Base-by-base conservation (phyloP, 2,329 filamentous ascomycete species). In the Sporothrix variecibatus region DNA sequence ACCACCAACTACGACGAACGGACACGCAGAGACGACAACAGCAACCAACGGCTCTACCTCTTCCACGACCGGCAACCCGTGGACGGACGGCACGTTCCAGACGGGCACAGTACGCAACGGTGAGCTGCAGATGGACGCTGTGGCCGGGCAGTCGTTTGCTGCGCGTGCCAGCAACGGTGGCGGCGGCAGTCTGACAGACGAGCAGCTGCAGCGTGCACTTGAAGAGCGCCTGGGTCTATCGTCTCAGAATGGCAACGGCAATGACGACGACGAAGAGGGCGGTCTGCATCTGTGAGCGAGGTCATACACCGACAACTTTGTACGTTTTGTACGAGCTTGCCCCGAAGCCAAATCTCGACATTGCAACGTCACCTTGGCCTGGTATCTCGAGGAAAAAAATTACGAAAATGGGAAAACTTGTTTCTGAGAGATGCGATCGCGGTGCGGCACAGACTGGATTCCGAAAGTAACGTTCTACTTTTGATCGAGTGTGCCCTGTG, bases 11-110 rank as follows among this genome's bases (percentile, higher is more conserved):
- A 49, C 26, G 15, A 6, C 75, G 26, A 67, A 67, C 38, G 58
- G 31, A 7, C 31, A 60, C 17, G 6, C 28, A n/a, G 28, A 23
- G 8, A 23, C 49, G 8, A 72, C 51, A 40, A 23, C 49, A 26
- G 64, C 56, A 15, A 43, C 51, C 12, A 69, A 56, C 60, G 60
- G 71, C 71, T 7, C 60, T 2, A 12, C 60, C 20, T 23, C 60
- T 6, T 40, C 60, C 38, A 46, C 62, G 4, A 15, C 62, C 12
- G 15, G 68, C 69, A 81, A 84, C 58, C 84, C 90, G 0, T 91
- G 90, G 90, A 84, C 80, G 38, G 89, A 92, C 78, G 90, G 90
- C 31, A 91, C 90, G 0, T 91, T 91, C 78, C 87, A 89, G 79
- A 88, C 86, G 0, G 89, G 89, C 11, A 86, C 85, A 17, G 86